Evolutionary conservation across 768 basidiomycete genomes (phyloP).

Genomic region (Agaricus blazei): DNA sequence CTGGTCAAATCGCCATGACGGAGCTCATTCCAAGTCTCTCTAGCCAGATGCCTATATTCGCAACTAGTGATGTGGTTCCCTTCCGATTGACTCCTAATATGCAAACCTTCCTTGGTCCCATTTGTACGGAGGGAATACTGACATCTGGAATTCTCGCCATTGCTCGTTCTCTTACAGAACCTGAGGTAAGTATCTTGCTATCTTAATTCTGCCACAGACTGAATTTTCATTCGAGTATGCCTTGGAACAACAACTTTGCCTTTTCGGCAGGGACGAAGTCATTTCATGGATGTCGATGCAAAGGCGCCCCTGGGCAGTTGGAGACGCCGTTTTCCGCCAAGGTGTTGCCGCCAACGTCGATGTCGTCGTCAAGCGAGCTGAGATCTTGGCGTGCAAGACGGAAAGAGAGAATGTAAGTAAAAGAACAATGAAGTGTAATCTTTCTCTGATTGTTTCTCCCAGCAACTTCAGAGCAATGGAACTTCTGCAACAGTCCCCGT

Average conservation of each 20-base stretch:
- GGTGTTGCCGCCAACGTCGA: constrained; percentile 55
- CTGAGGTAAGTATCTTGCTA: constrained; percentile 55
- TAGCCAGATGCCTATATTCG: constrained; percentile 52
- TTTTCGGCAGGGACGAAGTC: constrained; percentile 94
- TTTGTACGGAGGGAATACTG: constrained; percentile 86
- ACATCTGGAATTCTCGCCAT: constrained; percentile 88
- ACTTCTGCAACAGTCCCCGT: constrained; percentile 44
- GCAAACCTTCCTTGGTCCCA: constrained; percentile 86
- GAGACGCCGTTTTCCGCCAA: constrained; percentile 52
- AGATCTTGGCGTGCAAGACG: constrained; percentile 79
- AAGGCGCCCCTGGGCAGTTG: constrained; percentile 46
- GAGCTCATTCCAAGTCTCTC: constrained; percentile 76
- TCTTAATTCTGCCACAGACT: not conserved
- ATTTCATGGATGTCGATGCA: constrained; percentile 65
- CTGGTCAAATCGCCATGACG: constrained; percentile 88
- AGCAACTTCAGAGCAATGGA: constrained; percentile 28
- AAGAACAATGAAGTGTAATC: not conserved
- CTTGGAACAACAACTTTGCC: constrained; percentile 84
- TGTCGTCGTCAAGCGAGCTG: constrained; percentile 72
- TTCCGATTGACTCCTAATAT: constrained; percentile 98
- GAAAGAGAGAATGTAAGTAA: constrained; percentile 73
- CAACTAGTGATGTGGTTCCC: constrained; percentile 83
- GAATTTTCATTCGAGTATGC: constrained; percentile 56
- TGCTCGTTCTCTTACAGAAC: constrained; percentile 83
- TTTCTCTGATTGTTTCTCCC: constrained; percentile 12